Base-by-base conservation (phyloP, 2,329 filamentous ascomycete genomes). In the Exophiala bonariae region DNA sequence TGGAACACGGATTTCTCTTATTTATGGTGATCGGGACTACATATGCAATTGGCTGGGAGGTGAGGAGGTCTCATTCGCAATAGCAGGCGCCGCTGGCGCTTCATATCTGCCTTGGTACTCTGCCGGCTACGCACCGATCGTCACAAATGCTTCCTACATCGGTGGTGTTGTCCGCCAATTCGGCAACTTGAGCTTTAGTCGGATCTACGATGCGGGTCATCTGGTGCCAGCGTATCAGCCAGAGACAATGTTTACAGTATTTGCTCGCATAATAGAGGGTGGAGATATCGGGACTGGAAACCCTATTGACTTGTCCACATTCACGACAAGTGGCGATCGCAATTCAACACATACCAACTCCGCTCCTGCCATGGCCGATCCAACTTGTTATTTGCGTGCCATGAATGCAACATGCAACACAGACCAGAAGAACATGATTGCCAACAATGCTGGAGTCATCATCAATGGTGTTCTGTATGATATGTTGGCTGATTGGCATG, bases 371-470 rank as follows among this genome's bases (percentile, higher is more conserved):
- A 67, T 73, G 41, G 74, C 74, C 1, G 60, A 70, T 9, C 65
- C 76, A 2, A 82, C 77, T 3, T 89, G 84, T 65, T 88, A 78
- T 66, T 59, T 87, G 7, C 75, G 83, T 17, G 68, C 66, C 36
- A 69, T 79, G 31, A 60, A 61, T 9, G 61, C 62, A 2, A 80
- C 79, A 1, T 87, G 84, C 60, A 71, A 71, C 1, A 60, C 70
- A 4, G 74, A 79, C 1, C 70, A 81, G 57, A 68, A 70, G 3
- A 60, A 71, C 19, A 74, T 70, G 49, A 72, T 82, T 37, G 58
- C 68, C 6, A 65, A 66, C 1, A 72, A 75, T 3, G 59, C 77
- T 23, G 85, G 82, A 0, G 69, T 76, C 2, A 73, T 85, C 34
- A 75, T 82, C 55, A 81, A 83, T 53, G 83, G 81, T 6, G 71